Percentiles rank a stretch among this genome's conserved stretches.
Evolutionary conservation across 371 early-diverging fungal genomes (phyloP).

Genomic region (Mortierella sp.): DNA sequence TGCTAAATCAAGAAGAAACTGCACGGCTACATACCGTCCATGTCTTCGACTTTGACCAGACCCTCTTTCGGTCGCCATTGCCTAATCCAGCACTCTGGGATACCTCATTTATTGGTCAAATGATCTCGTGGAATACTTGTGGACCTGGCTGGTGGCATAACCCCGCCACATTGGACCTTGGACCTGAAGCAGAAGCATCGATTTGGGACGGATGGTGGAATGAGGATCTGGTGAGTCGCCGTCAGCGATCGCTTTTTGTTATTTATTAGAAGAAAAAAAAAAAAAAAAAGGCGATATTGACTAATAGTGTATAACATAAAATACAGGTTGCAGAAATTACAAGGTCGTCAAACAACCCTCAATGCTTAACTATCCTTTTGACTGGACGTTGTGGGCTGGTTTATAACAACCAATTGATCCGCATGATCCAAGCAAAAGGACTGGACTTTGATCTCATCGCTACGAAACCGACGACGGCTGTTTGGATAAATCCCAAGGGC

Average conservation of each 20-base stretch:
- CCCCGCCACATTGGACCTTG: constrained; percentile 63
- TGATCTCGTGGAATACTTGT: constrained; percentile 61
- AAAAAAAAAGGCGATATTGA: no score
- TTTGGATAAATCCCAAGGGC: constrained; percentile 12
- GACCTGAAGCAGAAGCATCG: constrained; percentile 21
- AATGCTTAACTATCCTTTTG: constrained; percentile 33
- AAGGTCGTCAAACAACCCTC: constrained; percentile 19
- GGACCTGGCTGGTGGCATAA: constrained; percentile 76
- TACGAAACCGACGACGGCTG: constrained; percentile 29
- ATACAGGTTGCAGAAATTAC: constrained; percentile 18
- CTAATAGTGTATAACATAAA: background rate
- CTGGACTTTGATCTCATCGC: constrained; percentile 41
- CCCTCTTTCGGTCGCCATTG: constrained; percentile 86
- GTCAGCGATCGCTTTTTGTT: background rate
- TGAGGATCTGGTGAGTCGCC: constrained; percentile 31
- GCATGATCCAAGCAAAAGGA: constrained; percentile 23
- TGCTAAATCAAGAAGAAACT: background rate
- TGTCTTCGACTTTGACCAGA: constrained; percentile 92
- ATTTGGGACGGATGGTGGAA: constrained; percentile 46
- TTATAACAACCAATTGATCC: constrained; percentile 18
- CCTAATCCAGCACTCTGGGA: constrained; percentile 87
- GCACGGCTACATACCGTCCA: constrained; percentile 18
- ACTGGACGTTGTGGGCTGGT: constrained; percentile 29
- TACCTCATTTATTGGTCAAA: constrained; percentile 56
- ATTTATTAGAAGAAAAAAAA: background rate